A percentile compares a stretch with the other conserved stretches of the same genome.
These are phyloP conservation scores for Hypoxylon subgilvum DNA, from an alignment of 495 filamentous ascomycete genomes.

Conservation along the genomic window DNA sequence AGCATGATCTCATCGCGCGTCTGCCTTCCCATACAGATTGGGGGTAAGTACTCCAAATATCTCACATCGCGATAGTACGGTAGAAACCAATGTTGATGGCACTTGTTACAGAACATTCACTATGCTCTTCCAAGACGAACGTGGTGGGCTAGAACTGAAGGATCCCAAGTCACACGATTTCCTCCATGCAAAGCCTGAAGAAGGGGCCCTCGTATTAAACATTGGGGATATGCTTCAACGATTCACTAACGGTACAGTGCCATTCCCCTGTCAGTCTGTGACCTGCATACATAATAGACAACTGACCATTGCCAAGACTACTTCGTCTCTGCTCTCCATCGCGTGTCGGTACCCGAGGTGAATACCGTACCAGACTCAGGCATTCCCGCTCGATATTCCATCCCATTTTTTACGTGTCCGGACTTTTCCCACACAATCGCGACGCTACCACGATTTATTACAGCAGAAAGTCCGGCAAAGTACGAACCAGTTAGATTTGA, in stretches of 20 bases:
- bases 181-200: slow-evolving; percentile 54
- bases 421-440: slow-evolving; percentile 60
- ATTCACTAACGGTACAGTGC: slow-evolving; percentile 64
- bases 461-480: slow-evolving; percentile 47
- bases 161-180: slow-evolving; percentile 57
- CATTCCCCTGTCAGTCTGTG: neutral
- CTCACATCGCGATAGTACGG: slow-evolving; percentile 29
- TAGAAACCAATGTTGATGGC: slow-evolving; percentile 24
- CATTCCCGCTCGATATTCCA: slow-evolving; percentile 62
- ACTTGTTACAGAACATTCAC: slow-evolving; percentile 49
- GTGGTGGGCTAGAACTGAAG: slow-evolving; percentile 60
- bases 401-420: slow-evolving; percentile 64
- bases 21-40: slow-evolving; percentile 59
- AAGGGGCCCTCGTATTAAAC: slow-evolving; percentile 62
- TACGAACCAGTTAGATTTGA: slow-evolving; percentile 55
- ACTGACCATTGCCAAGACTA: slow-evolving; percentile 44
- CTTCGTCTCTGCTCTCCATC: slow-evolving; percentile 60
- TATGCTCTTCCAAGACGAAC: slow-evolving; percentile 56
- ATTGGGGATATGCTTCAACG: slow-evolving; percentile 64
- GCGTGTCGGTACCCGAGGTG: slow-evolving; percentile 53
- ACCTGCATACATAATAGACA: too few relatives aligned
- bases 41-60: slow-evolving; percentile 33
- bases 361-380: slow-evolving; percentile 51
- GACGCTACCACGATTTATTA: slow-evolving; percentile 58
- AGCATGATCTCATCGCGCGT: slow-evolving; percentile 51